A percentile compares a stretch with the other conserved stretches of the same genome.
Conservation (phyloP, 1,284 basidiomycete genomes). For the Cronartium ribicola region DNA sequence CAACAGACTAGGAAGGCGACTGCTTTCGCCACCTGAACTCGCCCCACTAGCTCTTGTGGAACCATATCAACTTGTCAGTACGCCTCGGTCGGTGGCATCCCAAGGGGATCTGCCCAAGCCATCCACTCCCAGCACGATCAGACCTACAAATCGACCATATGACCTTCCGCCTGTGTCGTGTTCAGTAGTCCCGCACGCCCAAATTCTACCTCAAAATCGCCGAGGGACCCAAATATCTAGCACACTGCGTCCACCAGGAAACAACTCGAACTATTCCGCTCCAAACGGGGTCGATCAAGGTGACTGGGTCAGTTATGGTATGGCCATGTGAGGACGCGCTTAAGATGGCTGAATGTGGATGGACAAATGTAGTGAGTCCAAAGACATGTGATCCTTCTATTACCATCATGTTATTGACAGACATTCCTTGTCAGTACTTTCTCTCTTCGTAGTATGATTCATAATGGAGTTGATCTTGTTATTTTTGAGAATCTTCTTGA, state of each 20-base stretch:
- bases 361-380: too few relatives aligned
- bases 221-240: conserved; percentile 10
- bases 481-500: too few relatives aligned
- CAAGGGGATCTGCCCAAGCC: not conserved
- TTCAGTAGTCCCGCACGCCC: conserved; percentile 24
- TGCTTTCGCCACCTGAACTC: not conserved
- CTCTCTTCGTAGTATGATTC: too few relatives aligned
- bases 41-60: not conserved
- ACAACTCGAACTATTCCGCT: not conserved
- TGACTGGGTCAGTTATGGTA: conserved; percentile 38
- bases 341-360: too few relatives aligned
- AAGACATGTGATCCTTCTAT: too few relatives aligned
- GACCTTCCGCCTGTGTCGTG: conserved; percentile 9
- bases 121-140: conserved; percentile 2
- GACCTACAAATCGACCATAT: conserved; percentile 3
- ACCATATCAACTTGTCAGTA: not conserved
- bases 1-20: not conserved
- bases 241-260: not conserved
- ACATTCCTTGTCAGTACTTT: too few relatives aligned
- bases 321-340: conserved; percentile 18
- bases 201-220: not conserved
- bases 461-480: too few relatives aligned
- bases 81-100: not conserved
- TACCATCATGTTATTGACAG: too few relatives aligned
- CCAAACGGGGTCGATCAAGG: conserved; percentile 8